phyloP scores from a whole-genome alignment of 2,329 filamentous ascomycete species.

The Alternaria ethzedia region DNA sequence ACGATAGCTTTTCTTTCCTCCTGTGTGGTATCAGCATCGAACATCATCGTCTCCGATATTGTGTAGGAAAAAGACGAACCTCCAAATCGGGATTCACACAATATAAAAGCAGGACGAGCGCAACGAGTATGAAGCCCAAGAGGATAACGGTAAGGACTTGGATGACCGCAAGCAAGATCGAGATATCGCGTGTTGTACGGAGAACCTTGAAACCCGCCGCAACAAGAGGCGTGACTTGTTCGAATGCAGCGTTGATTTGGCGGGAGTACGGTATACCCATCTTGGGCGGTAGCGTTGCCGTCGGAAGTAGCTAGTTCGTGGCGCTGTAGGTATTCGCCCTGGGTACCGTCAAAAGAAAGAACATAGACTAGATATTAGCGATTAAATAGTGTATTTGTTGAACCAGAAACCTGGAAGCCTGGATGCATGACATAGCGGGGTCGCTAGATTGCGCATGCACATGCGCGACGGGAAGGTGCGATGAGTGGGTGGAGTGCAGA shows the following conservation, averaged over 20 bases:
- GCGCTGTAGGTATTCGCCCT: not conserved
- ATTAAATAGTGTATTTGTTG: not conserved
- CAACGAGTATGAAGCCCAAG: conserved; percentile 49
- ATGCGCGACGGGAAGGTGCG: conserved; percentile 1
- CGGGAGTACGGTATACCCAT: conserved; percentile 62
- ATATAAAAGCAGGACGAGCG: conserved; percentile 51
- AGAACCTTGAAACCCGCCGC: conserved; percentile 58
- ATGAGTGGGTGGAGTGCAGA: not conserved
- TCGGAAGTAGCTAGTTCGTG: not conserved
- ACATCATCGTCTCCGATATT: not conserved
- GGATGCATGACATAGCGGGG: not conserved
- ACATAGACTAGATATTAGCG: not conserved
- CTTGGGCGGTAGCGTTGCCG: not conserved
- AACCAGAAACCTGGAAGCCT: not conserved
- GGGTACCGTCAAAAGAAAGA: not conserved
- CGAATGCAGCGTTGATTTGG: conserved; percentile 60
- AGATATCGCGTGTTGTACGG: conserved; percentile 58
- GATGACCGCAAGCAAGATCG: conserved; percentile 55
- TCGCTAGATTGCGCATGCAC: conserved; percentile 3
- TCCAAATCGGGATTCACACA: conserved; percentile 58
- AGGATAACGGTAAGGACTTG: conserved; percentile 55
- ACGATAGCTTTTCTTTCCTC: conserved; percentile 51
- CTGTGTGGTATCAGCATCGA: not conserved
- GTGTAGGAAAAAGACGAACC: conserved; percentile 9
- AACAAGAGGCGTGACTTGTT: conserved; percentile 60